A percentile compares a stretch with the other conserved stretches of the same genome.
These are phyloP conservation scores for Helotiales sp. DNA, from an alignment of 2,329 filamentous ascomycete species.

Conservation along the genomic window DNA sequence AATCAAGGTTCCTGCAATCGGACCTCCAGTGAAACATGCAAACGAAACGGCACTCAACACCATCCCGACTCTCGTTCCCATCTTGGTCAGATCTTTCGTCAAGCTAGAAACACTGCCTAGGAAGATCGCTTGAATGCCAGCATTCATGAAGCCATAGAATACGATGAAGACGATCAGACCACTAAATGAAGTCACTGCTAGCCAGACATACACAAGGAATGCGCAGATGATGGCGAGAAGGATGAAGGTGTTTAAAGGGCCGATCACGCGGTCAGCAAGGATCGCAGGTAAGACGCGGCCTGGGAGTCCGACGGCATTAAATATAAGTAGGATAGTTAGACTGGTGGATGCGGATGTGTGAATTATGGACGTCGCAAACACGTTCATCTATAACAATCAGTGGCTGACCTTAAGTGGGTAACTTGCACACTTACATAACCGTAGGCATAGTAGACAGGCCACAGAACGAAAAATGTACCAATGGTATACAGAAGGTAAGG, in stretches of 20 bases:
- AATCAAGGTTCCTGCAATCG: slow-evolving; percentile 15
- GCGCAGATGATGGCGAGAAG: slow-evolving; percentile 21
- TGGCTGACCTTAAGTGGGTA: background rate
- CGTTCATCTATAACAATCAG: background rate
- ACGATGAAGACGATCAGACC: slow-evolving; percentile 31
- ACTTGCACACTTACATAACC: slow-evolving; percentile 43
- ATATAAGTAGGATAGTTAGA: slow-evolving; percentile 22
- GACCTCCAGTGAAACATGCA: slow-evolving; percentile 12
- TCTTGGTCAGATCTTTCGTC: slow-evolving; percentile 13
- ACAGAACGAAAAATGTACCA: slow-evolving; percentile 45
- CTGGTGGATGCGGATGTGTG: background rate
- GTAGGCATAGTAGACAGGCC: slow-evolving; percentile 56
- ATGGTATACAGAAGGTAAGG: slow-evolving; percentile 40
- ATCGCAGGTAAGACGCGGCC: slow-evolving; percentile 33
- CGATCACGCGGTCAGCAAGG: slow-evolving; percentile 32
- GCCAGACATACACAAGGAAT: slow-evolving; percentile 24
- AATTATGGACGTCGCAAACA: background rate
- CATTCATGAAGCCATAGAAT: slow-evolving; percentile 33
- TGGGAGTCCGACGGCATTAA: slow-evolving; percentile 13
- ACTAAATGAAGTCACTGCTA: slow-evolving; percentile 30
- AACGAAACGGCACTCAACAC: slow-evolving; percentile 14
- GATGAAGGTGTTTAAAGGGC: slow-evolving; percentile 31
- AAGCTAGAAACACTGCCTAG: slow-evolving; percentile 8
- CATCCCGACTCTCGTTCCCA: slow-evolving; percentile 17
- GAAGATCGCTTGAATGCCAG: slow-evolving; percentile 16